Base-by-base conservation (phyloP, 2,329 filamentous ascomycete genomes). In the Colletotrichum sp. region DNA sequence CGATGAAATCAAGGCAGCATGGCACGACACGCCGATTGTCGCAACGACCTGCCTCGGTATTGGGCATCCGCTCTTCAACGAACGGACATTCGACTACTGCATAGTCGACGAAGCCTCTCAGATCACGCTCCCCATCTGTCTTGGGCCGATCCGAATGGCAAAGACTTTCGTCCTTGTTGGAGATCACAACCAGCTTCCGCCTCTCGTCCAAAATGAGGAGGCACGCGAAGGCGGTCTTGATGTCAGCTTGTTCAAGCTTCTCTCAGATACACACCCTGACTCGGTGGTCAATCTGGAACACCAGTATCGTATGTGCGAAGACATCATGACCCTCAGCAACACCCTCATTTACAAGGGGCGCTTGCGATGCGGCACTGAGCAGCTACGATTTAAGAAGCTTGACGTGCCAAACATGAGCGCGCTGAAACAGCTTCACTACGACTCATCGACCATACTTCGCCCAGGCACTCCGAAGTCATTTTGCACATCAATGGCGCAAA, bases 21-120 rank as follows among this genome's bases (percentile, higher is more conserved):
- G 97, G 91, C 94, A 97, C 82, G 92, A 93, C 65, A 95, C 94
- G 3, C 94, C 94, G 2, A 93, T 99, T 32, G 97, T 99, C 5
- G 97, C 96, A 6, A 98, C 97, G 1, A 98, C 97, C 1, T 99
- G 97, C 81, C 90, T 99, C 30, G 95, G 96, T 4, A 95, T 98
- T 82, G 96, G 94, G 79, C 97, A 99, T 83, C 90, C 93, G 4
- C 87, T 99, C 10, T 98, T 99, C 85, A 94, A 91, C 72, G 94
- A 96, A 81, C 94, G 97, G 6, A 92, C 93, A 1, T 99, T 99
- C 79, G 97, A 99, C 85, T 98, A 98, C 82, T 99, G 97, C 82
- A 98, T 99, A 77, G 96, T 99, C 6, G 97, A 99, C 79, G 97
- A 99, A 85, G 97, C 97, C 1, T 98, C 96, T 3, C 97, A 99